Evolutionary conservation across 305 asterid species (phyloP).

Genomic region (Solanum aculeatissimum): DNA sequence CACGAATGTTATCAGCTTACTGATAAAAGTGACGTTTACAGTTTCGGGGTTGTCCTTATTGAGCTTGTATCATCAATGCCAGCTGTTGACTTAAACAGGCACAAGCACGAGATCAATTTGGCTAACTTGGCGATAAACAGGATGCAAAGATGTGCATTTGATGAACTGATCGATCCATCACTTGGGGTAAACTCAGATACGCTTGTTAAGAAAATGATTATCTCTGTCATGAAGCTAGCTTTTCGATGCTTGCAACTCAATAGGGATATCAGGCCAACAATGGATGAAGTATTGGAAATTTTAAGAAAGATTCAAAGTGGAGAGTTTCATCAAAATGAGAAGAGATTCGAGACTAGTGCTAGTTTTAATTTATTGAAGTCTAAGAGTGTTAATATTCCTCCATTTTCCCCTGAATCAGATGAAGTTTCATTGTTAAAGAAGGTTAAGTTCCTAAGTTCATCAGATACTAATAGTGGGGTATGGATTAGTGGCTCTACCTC

Average conservation of each 20-base stretch:
- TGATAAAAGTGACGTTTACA: conserved; percentile 52
- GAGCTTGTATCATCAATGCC: conserved; percentile 55
- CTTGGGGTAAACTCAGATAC: conserved; percentile 22
- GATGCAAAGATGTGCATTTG: conserved; percentile 29
- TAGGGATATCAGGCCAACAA: conserved; percentile 45
- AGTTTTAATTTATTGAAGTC: background rate
- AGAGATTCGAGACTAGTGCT: background rate
- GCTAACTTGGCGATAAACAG: conserved; percentile 32
- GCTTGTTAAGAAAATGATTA: conserved; percentile 26
- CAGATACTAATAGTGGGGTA: conserved; percentile 10
- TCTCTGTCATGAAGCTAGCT: conserved; percentile 37
- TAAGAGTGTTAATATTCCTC: conserved; percentile 9
- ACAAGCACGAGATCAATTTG: conserved; percentile 32
- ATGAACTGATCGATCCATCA: conserved; percentile 30
- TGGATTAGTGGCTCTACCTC: conserved; percentile 1
- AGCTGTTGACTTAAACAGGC: conserved; percentile 39
- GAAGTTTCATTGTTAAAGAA: conserved; percentile 27
- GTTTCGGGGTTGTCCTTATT: conserved; percentile 54
- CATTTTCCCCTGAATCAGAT: conserved; percentile 35
- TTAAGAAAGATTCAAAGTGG: conserved; percentile 22
- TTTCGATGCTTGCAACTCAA: conserved; percentile 46
- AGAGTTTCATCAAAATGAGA: background rate
- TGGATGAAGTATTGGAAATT: conserved; percentile 34
- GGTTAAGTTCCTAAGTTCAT: conserved; percentile 20
- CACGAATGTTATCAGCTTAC: conserved; percentile 40